Percentiles rank a stretch among this genome's conserved stretches.
phyloP scores from a whole-genome alignment of 108 stramenopile genomes.

The Bacterosira constricta region DNA sequence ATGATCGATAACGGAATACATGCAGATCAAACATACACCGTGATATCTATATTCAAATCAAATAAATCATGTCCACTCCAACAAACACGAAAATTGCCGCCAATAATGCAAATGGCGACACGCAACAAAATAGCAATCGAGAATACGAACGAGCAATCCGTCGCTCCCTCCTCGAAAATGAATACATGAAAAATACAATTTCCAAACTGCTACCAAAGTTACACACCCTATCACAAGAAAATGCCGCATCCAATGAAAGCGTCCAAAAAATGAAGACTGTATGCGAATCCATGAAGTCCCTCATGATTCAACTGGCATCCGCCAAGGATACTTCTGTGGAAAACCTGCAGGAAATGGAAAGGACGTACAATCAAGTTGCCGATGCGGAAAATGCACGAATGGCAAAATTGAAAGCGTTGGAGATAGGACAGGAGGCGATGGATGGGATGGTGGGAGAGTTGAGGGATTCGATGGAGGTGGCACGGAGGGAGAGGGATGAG shows the following conservation, averaged over 20 bases:
- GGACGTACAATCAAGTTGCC: neutral
- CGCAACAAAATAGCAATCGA: too few relatives aligned
- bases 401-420: neutral
- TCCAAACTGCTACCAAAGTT: neutral
- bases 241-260: neutral
- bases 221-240: neutral
- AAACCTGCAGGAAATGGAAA: neutral
- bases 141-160: neutral
- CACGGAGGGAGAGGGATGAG: neutral
- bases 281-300: neutral
- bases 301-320: neutral
- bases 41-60: too few relatives aligned
- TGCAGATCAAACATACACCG: too few relatives aligned
- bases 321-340: neutral
- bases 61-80: too few relatives aligned
- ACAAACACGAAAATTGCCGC: too few relatives aligned
- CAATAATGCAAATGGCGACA: too few relatives aligned
- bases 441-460: neutral
- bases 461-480: neutral
- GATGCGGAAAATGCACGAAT: neutral
- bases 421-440: neutral
- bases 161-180: neutral
- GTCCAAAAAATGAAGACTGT: neutral
- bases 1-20: too few relatives aligned
- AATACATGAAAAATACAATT: neutral